These are phyloP conservation scores for Amanita exitialis DNA, from an alignment of 768 basidiomycete genomes.

Conservation along the genomic window DNA sequence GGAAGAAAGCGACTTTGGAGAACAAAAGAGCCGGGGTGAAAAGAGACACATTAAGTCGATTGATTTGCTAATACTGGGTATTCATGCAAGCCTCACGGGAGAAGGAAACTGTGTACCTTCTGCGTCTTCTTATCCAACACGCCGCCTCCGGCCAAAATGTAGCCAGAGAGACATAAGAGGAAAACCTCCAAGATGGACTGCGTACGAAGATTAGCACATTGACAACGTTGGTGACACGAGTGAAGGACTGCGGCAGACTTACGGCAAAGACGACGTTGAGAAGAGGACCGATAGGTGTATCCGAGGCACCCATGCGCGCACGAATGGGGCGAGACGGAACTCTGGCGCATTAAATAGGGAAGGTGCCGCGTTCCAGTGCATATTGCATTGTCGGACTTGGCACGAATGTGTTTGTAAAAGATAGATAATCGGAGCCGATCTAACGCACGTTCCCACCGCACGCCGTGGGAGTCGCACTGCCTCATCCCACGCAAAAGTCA, in stretches of 20 bases:
- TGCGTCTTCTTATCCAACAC: conserved; percentile 87
- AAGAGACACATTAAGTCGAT: conserved; percentile 76
- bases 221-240: conserved; percentile 4
- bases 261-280: conserved; percentile 53
- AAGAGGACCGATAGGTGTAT: conserved; percentile 30
- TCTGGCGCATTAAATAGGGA: background rate
- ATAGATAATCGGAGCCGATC: background rate
- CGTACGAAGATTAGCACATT: background rate
- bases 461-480: background rate
- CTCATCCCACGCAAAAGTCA: background rate
- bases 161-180: conserved; percentile 75
- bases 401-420: background rate
- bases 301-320: background rate
- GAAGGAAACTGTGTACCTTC: conserved; percentile 40
- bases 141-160: conserved; percentile 65
- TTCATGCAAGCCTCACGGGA: background rate
- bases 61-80: conserved; percentile 46
- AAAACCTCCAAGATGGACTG: conserved; percentile 89
- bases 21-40: conserved; percentile 86
- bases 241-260: conserved; percentile 10
- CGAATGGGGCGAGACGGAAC: background rate
- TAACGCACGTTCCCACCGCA: background rate
- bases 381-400: background rate
- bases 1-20: conserved; percentile 91
- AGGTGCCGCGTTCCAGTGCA: background rate